phyloP scores from a whole-genome alignment of 768 basidiomycete species.

The Kwoniella bestiolae region DNA sequence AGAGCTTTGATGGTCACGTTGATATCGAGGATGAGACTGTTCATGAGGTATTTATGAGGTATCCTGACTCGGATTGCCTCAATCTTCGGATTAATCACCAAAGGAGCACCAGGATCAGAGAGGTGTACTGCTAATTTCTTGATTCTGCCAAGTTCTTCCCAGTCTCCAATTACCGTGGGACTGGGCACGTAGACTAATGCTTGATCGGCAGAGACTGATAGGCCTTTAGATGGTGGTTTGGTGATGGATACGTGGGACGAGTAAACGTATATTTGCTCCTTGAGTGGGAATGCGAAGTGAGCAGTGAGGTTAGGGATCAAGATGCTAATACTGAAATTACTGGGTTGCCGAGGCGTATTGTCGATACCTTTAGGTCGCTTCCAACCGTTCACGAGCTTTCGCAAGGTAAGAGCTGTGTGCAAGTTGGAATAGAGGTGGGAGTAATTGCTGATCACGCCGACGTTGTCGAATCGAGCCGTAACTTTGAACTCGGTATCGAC shows the following conservation, averaged over 20 bases:
- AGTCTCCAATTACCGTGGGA: slow-evolving; percentile 61
- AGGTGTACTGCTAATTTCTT: slow-evolving; percentile 63
- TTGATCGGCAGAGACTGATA: slow-evolving; percentile 59
- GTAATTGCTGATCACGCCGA: slow-evolving; percentile 57
- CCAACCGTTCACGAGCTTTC: slow-evolving; percentile 57
- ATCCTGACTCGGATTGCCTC: slow-evolving; percentile 76
- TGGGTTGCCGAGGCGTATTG: slow-evolving; percentile 40
- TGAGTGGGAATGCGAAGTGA: slow-evolving; percentile 56
- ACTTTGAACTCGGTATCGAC: slow-evolving; percentile 26
- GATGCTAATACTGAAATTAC: slow-evolving; percentile 55
- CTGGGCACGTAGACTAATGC: slow-evolving; percentile 66
- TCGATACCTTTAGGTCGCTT: slow-evolving; percentile 41
- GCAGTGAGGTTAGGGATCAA: slow-evolving; percentile 36
- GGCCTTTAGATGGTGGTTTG: slow-evolving; percentile 48
- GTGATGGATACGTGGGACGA: slow-evolving; percentile 16
- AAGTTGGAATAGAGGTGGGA: slow-evolving; percentile 72
- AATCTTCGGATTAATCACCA: slow-evolving; percentile 62
- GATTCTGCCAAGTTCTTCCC: slow-evolving; percentile 76
- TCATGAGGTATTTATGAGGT: slow-evolving; percentile 75
- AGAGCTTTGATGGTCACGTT: slow-evolving; percentile 72
- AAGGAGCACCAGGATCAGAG: slow-evolving; percentile 49
- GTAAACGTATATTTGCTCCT: slow-evolving; percentile 55
- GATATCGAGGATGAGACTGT: slow-evolving; percentile 74
- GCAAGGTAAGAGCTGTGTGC: slow-evolving; percentile 66
- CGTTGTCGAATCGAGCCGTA: slow-evolving; percentile 18